Evolutionary conservation across 140 eudicot species (phyloP), one percentile per base, ranked within the genome.

Genomic region (Anethum foeniculum): DNA sequence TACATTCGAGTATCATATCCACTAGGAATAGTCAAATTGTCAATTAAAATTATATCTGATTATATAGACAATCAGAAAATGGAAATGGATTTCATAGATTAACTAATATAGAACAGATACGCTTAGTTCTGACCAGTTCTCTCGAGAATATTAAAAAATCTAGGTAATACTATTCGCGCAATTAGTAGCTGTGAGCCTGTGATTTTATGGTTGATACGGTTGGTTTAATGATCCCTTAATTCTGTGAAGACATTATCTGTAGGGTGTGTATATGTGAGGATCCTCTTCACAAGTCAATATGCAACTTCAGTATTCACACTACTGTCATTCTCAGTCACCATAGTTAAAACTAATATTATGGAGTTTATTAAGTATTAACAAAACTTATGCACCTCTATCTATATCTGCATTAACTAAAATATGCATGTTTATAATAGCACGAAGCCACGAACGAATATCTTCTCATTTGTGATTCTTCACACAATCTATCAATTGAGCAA

Each of bases 391-490:
- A 8, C 32, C 11, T 2, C 32, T 62, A 25, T 62, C 16, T 8
- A 62, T 62, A 62, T 62, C 32, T 12, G 34, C 16, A 62, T 62
- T 25, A n/a, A 62, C 9, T 62, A n/a, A 62, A 54, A 62, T 14
- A 62, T 62, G 18, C 6, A n/a, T 18, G 71, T 62, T 2, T 62
- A 62, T 62, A 9, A 62, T 62, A 60, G 28, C 34, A 1, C 25
- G 34, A 60, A 25, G n/a, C n/a, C n/a, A n/a, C n/a, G n/a, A n/a
- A n/a, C 27, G 15, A 25, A 60, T 60, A 23, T 23, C 9, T 32
- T 60, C 34, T 60, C 69, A 60, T 60, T n/a, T n/a, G 30, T 60
- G 34, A 60, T 60, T 60, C 69, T 60, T 60, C 69, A 60, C 69
- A 58, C 68, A n/a, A 58, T 23, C 6, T 58, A 21, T 60, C 25